A percentile compares a stretch with the other conserved stretches of the same genome.
These are phyloP conservation scores for Colletotrichum sp. DNA, from an alignment of 2,329 filamentous ascomycete species.

Conservation along the genomic window DNA sequence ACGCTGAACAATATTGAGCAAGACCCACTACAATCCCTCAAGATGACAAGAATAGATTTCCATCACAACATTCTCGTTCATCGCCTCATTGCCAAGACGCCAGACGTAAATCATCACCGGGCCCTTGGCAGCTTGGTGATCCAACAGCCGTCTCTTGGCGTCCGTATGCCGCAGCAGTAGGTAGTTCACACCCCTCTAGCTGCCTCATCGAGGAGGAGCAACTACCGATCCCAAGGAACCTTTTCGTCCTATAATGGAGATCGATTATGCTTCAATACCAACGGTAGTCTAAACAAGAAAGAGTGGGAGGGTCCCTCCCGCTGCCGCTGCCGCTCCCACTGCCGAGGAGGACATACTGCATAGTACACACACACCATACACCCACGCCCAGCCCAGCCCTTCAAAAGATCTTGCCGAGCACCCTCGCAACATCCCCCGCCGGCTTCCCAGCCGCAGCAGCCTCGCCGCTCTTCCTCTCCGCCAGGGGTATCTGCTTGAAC, in stretches of 20 bases:
- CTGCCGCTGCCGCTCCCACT: background rate
- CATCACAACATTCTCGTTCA: background rate
- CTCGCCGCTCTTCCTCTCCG: slow-evolving; percentile 50
- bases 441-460: slow-evolving; percentile 52
- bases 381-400: background rate
- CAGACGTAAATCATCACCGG: background rate
- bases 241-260: slow-evolving; percentile 1
- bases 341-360: background rate
- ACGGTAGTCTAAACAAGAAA: background rate
- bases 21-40: background rate
- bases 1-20: accelerated
- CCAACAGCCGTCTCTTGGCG: background rate
- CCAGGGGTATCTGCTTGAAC: slow-evolving; percentile 72
- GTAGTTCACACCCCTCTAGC: background rate
- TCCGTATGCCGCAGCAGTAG: background rate
- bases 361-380: background rate
- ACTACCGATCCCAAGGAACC: background rate
- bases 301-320: background rate
- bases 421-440: slow-evolving; percentile 61
- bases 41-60: background rate
- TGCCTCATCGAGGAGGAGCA: background rate
- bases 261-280: background rate
- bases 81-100: slow-evolving; percentile 2
- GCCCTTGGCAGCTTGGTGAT: background rate
- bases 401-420: slow-evolving; percentile 70